Conservation (phyloP, 345 rosid genomes). For the Euphorbia tirucalli region DNA sequence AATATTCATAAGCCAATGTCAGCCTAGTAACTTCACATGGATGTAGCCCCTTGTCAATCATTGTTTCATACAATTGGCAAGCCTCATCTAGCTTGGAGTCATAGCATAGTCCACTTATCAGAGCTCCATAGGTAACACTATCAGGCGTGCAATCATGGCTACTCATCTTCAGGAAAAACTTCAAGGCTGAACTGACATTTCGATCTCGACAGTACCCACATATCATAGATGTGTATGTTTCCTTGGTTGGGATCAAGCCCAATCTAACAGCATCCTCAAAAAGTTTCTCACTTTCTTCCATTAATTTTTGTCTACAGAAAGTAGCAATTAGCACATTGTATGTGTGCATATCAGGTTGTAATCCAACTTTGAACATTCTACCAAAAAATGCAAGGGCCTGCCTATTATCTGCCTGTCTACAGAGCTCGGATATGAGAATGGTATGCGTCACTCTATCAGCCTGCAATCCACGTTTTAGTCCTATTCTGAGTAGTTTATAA, state of each 20-base stretch:
- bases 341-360: slow-evolving; percentile 57
- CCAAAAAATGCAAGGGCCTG: slow-evolving; percentile 54
- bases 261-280: slow-evolving; percentile 44
- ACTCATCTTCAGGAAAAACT: slow-evolving; percentile 57
- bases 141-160: slow-evolving; percentile 62
- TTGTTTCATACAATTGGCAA: slow-evolving; percentile 54
- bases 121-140: slow-evolving; percentile 70
- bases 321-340: slow-evolving; percentile 67
- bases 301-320: slow-evolving; percentile 61
- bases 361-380: slow-evolving; percentile 63
- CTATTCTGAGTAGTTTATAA: slow-evolving; percentile 50
- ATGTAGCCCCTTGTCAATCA: slow-evolving; percentile 69
- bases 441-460: slow-evolving; percentile 80
- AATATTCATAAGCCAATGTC: slow-evolving; percentile 79
- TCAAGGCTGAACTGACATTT: slow-evolving; percentile 44
- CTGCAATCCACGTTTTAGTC: slow-evolving; percentile 46
- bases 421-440: slow-evolving; percentile 73
- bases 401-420: slow-evolving; percentile 46
- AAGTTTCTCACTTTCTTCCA: slow-evolving; percentile 67
- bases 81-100: slow-evolving; percentile 75
- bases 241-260: slow-evolving; percentile 73
- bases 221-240: slow-evolving; percentile 86
- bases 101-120: slow-evolving; percentile 83
- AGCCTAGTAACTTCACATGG: slow-evolving; percentile 81
- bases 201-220: slow-evolving; percentile 68